Base-by-base conservation (phyloP, 192 early-diverging fungal species). In the Phycomyces blakesleeanus region DNA sequence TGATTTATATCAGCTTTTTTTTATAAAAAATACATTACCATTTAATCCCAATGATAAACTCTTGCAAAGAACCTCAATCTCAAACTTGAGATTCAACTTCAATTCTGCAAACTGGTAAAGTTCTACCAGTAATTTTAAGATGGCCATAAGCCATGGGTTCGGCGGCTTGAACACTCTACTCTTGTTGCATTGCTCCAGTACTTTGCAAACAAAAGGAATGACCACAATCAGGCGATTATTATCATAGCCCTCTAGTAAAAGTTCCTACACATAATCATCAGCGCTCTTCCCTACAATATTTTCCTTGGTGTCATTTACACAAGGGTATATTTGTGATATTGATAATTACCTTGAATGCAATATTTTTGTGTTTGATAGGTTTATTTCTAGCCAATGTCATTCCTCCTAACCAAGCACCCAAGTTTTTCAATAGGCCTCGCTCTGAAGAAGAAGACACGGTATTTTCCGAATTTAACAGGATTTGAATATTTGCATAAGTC, bases 131-230 rank as follows among this genome's bases (percentile, higher is more conserved):
- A 97, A 80, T 50, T 86, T 85, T 83, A 98, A 84, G 49, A 96
- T 93, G 27, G 93, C 92, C 87, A 98, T 94, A 38, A 98, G 71
- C 97, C 97, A 98, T 15, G 97, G 97, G 75, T 96, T 97, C 25
- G 97, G 95, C 12, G 94, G 91, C 49, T 87, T 85, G 75, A 98
- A 98, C 0, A 97, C 88, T 49, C 82, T 90, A 63, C 87, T 93
- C 55, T 83, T 82, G 27, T 78, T 81, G 51, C 89, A 84, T 71
- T 96, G 93, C 67, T 96, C 94, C 54, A 98, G 76, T 0, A 97
- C 92, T 74, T 97, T 96, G 79, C 97, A 98, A 10, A 96, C 94
- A 67, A 98, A 98, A 20, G 97, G 97, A 55, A 98, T 96, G 1
- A 93, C 94, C 9, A 97, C 93, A 78, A 95, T 93, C 37, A 98